A percentile compares a stretch with the other conserved stretches of the same genome.
Evolutionary conservation across 371 early-diverging fungal species (phyloP).

Genomic region (Synchytrium microbalum): DNA sequence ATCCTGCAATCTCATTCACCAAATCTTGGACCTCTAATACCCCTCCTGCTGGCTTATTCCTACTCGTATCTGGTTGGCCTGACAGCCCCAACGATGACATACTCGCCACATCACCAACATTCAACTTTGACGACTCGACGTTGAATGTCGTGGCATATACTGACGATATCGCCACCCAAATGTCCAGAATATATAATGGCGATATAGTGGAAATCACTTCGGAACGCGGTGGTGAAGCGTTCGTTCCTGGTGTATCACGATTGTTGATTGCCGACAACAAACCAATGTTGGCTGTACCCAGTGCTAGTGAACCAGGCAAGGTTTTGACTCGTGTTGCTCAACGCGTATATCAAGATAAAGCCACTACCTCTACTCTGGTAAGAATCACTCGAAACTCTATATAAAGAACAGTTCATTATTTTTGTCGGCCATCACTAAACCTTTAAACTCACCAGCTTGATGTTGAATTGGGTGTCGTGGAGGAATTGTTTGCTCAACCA

Average conservation of each 20-base stretch:
- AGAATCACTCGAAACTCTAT: neutral
- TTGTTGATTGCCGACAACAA: neutral
- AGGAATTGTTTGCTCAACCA: neutral
- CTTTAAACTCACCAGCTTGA: no score
- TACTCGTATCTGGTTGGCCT: neutral
- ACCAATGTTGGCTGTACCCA: neutral
- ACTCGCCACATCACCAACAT: neutral
- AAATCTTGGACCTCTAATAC: neutral
- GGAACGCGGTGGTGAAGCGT: neutral
- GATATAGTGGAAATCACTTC: neutral
- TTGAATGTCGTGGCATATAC: neutral
- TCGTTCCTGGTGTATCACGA: neutral
- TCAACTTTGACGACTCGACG: neutral
- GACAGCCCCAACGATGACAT: neutral
- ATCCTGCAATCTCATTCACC: neutral
- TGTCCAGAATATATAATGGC: neutral
- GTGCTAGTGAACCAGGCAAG: neutral
- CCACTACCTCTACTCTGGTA: neutral
- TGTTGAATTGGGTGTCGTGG: neutral
- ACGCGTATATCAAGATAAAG: neutral
- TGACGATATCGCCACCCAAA: neutral
- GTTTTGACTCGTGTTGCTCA: neutral
- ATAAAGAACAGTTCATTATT: neutral
- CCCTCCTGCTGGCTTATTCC: neutral
- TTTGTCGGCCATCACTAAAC: no score